These are phyloP conservation scores for Clitopilus hobsonii DNA, from an alignment of 768 basidiomycete genomes.

Conservation along the genomic window DNA sequence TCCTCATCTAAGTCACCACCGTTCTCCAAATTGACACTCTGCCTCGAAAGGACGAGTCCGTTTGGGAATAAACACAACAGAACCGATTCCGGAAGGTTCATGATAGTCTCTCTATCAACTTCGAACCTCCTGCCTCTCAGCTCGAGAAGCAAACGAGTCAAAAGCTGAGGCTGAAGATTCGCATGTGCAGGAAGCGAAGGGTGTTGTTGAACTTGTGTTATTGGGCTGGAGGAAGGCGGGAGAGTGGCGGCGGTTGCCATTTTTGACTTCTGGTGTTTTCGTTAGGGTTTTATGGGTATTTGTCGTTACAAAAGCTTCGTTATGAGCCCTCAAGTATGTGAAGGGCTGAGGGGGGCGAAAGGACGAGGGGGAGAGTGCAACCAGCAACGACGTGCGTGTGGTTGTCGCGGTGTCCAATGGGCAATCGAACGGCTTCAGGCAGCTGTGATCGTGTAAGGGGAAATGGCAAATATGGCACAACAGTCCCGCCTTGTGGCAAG, in stretches of 20 bases:
- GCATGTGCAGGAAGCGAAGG: slow-evolving; percentile 57
- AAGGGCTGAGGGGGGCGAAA: background rate
- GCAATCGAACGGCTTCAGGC: background rate
- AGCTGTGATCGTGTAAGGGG: background rate
- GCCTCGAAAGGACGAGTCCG: slow-evolving; percentile 88
- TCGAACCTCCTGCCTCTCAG: slow-evolving; percentile 88
- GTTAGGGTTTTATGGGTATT: slow-evolving; percentile 7
- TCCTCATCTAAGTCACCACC: slow-evolving; percentile 69
- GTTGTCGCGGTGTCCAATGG: slow-evolving; percentile 1
- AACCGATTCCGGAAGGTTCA: slow-evolving; percentile 97
- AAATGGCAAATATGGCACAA: background rate
- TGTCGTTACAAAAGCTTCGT: background rate
- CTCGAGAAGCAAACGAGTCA: slow-evolving; percentile 87
- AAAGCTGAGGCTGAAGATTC: slow-evolving; percentile 79
- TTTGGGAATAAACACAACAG: slow-evolving; percentile 96
- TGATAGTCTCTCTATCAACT: slow-evolving; percentile 95
- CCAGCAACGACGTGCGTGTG: background rate
- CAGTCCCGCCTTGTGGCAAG: background rate
- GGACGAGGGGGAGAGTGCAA: background rate
- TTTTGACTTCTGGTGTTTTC: slow-evolving; percentile 4
- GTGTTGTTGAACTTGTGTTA: slow-evolving; percentile 58
- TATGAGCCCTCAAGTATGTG: background rate
- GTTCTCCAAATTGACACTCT: slow-evolving; percentile 71
- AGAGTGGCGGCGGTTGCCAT: slow-evolving; percentile 36
- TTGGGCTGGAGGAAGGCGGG: slow-evolving; percentile 38